Base-by-base conservation (phyloP, 441 rosid genomes). In the Corymbia citriodora region DNA sequence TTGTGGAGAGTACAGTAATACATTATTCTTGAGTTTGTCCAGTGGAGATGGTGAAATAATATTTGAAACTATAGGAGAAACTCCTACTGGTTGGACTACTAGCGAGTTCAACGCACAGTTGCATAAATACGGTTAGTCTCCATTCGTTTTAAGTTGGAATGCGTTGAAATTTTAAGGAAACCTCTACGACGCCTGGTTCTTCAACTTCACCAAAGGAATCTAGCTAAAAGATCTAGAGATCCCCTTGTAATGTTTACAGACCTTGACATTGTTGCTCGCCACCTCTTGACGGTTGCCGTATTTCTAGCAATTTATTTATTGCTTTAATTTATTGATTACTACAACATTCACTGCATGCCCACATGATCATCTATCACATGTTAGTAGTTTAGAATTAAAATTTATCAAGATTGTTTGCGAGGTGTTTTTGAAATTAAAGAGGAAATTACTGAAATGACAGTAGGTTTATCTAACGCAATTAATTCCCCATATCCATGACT, bases 311-410 rank as follows among this genome's bases (percentile, higher is more conserved):
- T 63, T 12, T 63, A 63, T 63, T 1, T 63, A 63, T 29, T 63
- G 0, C 17, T 63, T 63, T 63, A 63, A n/a, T 63, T 63, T 63
- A 63, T 63, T 63, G 70, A 63, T 17, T 63, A 29, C 18, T 63
- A 29, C 5, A 63, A 0, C 13, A 7, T 63, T 29, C 1, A 63
- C 13, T 27, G 70, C 1, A 31, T 29, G 29, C 2, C 70, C 0
- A 29, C 18, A 63, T 13, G 4, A 14, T 63, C 70, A 3, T 17
- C 31, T 29, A 29, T 63, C 70, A 29, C 33, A 29, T 29, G 9
- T 13, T 40, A 63, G 70, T 29, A 17, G 17, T 63, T 63, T 63
- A 29, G 70, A 13, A 63, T 29, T 13, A 13, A 63, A 40, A 29
- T 0, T 29, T 63, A 18, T 33, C 70, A 63, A 63, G 33, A 29